A percentile compares a stretch with the other conserved stretches of the same genome.
Evolutionary conservation across 2,329 filamentous ascomycete species (phyloP).

Genomic region (Dichotomopilus funicola): DNA sequence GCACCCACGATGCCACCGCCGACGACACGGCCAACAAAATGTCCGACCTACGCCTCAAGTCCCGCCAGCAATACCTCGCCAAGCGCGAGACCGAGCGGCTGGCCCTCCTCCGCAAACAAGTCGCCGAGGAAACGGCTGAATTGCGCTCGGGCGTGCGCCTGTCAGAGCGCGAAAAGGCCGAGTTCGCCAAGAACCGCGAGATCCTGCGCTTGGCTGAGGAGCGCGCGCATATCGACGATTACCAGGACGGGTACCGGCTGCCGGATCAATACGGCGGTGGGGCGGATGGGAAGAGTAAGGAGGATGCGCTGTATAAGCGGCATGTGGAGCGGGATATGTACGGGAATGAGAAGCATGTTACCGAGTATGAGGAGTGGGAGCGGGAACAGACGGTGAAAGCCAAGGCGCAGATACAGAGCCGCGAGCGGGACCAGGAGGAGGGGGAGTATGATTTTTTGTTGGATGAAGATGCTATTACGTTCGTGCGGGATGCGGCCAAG

Average conservation of each 20-base stretch:
- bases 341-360: slow-evolving; percentile 82
- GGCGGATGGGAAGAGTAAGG: slow-evolving; percentile 74
- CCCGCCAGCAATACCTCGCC: slow-evolving; percentile 85
- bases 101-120: slow-evolving; percentile 80
- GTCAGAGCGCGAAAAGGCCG: slow-evolving; percentile 71
- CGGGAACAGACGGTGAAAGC: slow-evolving; percentile 81
- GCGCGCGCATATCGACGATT: slow-evolving; percentile 79
- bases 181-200: slow-evolving; percentile 85
- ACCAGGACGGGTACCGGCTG: slow-evolving; percentile 85
- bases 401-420: slow-evolving; percentile 72
- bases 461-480: slow-evolving; percentile 56
- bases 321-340: slow-evolving; percentile 84
- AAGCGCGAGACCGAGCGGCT: slow-evolving; percentile 85
- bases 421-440: slow-evolving; percentile 64
- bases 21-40: slow-evolving; percentile 41
- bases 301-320: slow-evolving; percentile 82
- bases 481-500: slow-evolving; percentile 25
- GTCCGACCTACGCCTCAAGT: slow-evolving; percentile 72
- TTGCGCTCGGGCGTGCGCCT: slow-evolving; percentile 67
- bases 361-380: slow-evolving; percentile 96
- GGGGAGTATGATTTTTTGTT: slow-evolving; percentile 89
- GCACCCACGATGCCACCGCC: slow-evolving; percentile 1
- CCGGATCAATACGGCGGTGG: slow-evolving; percentile 83
- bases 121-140: slow-evolving; percentile 80
- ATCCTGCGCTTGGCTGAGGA: slow-evolving; percentile 76